Percentiles rank a stretch among this genome's conserved stretches.
Evolutionary conservation across 164 flowering plant genomes (phyloP).

Genomic region (Annona squamosa): DNA sequence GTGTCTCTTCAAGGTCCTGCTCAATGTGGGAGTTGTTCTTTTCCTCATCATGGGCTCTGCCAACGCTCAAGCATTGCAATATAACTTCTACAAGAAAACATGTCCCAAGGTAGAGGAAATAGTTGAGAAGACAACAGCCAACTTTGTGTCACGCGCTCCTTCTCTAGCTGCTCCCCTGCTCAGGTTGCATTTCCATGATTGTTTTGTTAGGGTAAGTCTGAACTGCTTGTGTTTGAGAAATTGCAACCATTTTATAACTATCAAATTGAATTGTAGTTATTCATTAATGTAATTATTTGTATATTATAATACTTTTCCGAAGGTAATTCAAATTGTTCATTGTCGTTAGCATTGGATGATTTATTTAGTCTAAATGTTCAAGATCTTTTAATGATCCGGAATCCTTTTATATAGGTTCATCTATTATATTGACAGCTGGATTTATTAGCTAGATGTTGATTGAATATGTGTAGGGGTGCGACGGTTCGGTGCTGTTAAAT

Average conservation of each 20-base stretch:
- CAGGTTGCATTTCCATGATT: constrained; percentile 45
- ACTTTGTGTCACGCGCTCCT: constrained; percentile 17
- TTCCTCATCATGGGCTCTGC: not conserved
- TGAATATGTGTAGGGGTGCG: constrained; percentile 46
- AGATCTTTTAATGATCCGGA: too few relatives aligned
- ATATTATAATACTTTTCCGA: too few relatives aligned
- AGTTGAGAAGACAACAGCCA: constrained; percentile 7
- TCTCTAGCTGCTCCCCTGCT: constrained; percentile 27
- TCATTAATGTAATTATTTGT: too few relatives aligned
- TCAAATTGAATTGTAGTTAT: not conserved
- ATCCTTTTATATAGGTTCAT: too few relatives aligned
- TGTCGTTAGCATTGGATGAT: too few relatives aligned
- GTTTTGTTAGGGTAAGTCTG: constrained; percentile 37
- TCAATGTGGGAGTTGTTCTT: constrained; percentile 12
- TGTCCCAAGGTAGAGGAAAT: constrained; percentile 30
- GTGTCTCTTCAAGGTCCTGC: constrained; percentile 11
- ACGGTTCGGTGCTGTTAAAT: constrained; percentile 56
- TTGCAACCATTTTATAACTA: not conserved
- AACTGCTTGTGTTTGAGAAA: not conserved
- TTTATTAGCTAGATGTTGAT: too few relatives aligned
- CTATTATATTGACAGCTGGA: too few relatives aligned
- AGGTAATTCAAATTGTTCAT: too few relatives aligned
- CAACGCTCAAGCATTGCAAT: constrained; percentile 16
- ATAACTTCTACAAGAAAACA: constrained; percentile 23
- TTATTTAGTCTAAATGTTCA: too few relatives aligned